Conservation (phyloP, 2,329 filamentous ascomycete genomes). For the Claviceps arundinis region DNA sequence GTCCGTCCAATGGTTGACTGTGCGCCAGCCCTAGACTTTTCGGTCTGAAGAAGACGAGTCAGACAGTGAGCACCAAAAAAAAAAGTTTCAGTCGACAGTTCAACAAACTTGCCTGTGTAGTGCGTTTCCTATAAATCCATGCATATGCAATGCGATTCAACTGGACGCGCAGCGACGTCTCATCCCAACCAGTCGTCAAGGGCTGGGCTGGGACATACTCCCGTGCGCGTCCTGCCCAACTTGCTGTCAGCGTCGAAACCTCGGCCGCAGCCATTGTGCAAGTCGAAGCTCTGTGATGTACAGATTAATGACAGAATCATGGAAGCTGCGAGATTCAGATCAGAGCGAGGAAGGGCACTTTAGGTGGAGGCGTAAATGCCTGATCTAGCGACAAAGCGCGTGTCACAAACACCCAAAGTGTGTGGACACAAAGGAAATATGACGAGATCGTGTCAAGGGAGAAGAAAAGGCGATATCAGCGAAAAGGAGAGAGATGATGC, state of each 20-base stretch:
- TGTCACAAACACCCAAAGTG: too few relatives aligned
- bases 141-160: conserved; percentile 25
- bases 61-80: not conserved
- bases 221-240: conserved; percentile 28
- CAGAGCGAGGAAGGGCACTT: not conserved
- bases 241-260: conserved; percentile 30
- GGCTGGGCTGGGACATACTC: conserved; percentile 21
- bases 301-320: conserved; percentile 35
- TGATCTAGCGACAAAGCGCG: too few relatives aligned
- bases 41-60: conserved; percentile 1
- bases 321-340: conserved; percentile 25
- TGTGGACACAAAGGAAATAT: too few relatives aligned
- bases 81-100: not conserved
- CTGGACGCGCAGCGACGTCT: conserved; percentile 18
- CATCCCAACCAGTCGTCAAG: conserved; percentile 17
- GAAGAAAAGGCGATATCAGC: not conserved
- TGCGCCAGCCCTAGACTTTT: not conserved
- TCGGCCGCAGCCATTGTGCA: conserved; percentile 42
- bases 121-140: not conserved
- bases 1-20: not conserved
- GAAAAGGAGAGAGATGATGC: not conserved
- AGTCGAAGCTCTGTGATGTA: conserved; percentile 30
- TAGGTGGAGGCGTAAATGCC: too few relatives aligned
- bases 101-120: not conserved
- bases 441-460: not conserved